A percentile compares a stretch with the other conserved stretches of the same genome.
phyloP scores from a whole-genome alignment of 345 rosid genomes.

The Salix viminalis region DNA sequence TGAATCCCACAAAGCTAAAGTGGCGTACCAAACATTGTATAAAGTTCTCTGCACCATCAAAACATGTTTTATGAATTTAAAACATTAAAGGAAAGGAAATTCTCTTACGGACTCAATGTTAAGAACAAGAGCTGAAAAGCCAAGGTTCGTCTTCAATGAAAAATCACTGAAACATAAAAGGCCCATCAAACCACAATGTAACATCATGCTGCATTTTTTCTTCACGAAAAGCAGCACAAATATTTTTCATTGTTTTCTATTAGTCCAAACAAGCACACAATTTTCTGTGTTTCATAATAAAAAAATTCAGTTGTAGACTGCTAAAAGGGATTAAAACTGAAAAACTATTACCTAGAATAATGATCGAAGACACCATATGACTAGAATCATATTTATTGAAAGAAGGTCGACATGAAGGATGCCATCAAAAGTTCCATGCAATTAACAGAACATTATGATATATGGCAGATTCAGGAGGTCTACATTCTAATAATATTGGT shows the following conservation, averaged over 20 bases:
- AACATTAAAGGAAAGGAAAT: background rate
- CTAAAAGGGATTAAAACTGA: background rate
- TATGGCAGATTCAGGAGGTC: background rate
- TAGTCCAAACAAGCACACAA: background rate
- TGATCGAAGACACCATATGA: background rate
- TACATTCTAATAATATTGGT: background rate
- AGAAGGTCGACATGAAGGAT: background rate
- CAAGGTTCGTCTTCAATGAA: background rate
- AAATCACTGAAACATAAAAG: background rate
- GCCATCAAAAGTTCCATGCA: background rate
- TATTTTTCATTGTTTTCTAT: background rate
- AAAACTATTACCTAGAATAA: background rate
- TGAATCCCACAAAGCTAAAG: slow-evolving; percentile 58
- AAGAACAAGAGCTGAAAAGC: background rate
- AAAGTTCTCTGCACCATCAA: slow-evolving; percentile 58
- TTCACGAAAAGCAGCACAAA: background rate
- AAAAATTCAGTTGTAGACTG: background rate
- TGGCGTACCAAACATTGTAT: slow-evolving; percentile 63
- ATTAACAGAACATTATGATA: background rate
- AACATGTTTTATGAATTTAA: slow-evolving; percentile 17
- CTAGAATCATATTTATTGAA: background rate
- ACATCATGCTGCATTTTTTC: background rate
- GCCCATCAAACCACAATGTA: background rate
- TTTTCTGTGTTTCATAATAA: background rate
- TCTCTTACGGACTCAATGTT: background rate